These are phyloP conservation scores for Yamadazyma friedrichii DNA, from an alignment of 1,139 yeast species.

Conservation along the genomic window DNA sequence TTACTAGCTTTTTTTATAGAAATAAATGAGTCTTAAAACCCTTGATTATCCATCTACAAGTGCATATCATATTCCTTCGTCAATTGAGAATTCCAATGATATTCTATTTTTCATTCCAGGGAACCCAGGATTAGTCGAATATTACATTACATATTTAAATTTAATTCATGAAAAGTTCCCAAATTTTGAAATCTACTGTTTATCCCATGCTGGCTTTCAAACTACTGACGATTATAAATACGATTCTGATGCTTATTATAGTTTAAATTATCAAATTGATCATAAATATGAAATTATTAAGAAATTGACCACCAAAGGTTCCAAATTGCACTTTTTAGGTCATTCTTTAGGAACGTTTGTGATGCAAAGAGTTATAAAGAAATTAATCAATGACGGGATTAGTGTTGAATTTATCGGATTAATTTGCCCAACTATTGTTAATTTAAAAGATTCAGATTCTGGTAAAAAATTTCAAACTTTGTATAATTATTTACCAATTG, in stretches of 20 bases:
- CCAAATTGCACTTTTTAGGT: slow-evolving; percentile 44
- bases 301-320: slow-evolving; percentile 14
- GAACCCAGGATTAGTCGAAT: slow-evolving; percentile 65
- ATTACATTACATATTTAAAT: slow-evolving; percentile 50
- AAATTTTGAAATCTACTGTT: slow-evolving; percentile 46
- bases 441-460: slow-evolving; percentile 50
- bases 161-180: slow-evolving; percentile 45
- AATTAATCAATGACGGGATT: slow-evolving; percentile 20
- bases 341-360: slow-evolving; percentile 67
- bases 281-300: slow-evolving; percentile 45
- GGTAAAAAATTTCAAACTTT: slow-evolving; percentile 42
- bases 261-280: slow-evolving; percentile 49
- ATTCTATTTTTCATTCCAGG: slow-evolving; percentile 62
- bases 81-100: slow-evolving; percentile 14
- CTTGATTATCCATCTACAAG: slow-evolving; percentile 27
- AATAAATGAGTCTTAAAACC: slow-evolving; percentile 16
- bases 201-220: slow-evolving; percentile 56
- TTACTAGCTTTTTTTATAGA: neutral
- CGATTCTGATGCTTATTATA: slow-evolving; percentile 19
- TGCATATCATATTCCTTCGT: slow-evolving; percentile 23
- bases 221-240: slow-evolving; percentile 23
- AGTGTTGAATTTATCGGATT: slow-evolving; percentile 49
- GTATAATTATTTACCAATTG: slow-evolving; percentile 31
- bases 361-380: slow-evolving; percentile 46
- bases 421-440: slow-evolving; percentile 62